Conservation (phyloP, 1,139 yeast species). For the Yamadazyma triangularis region DNA sequence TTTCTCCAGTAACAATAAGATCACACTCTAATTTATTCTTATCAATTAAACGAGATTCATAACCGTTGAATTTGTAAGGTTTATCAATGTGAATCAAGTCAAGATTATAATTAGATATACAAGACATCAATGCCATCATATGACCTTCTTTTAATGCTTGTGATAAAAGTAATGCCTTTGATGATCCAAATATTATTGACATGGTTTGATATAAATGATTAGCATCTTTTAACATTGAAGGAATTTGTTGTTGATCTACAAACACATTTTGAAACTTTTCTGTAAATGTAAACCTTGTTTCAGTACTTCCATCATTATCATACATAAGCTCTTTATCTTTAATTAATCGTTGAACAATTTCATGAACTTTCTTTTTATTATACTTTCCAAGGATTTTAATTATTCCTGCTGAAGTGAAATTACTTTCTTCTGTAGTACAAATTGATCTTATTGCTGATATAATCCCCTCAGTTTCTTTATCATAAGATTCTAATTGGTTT, state of each 20-base stretch:
- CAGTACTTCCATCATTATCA: slow-evolving; percentile 43
- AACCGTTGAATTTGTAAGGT: slow-evolving; percentile 46
- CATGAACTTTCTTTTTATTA: slow-evolving; percentile 41
- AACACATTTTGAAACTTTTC: slow-evolving; percentile 45
- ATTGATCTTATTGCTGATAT: slow-evolving; percentile 47
- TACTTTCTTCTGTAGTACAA: slow-evolving; percentile 50
- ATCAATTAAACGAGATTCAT: slow-evolving; percentile 60
- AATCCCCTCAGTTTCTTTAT: slow-evolving; percentile 10
- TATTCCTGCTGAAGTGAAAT: slow-evolving; percentile 43
- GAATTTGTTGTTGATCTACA: neutral
- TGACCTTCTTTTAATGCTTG: slow-evolving; percentile 56
- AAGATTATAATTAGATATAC: slow-evolving; percentile 35
- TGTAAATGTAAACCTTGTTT: slow-evolving; percentile 51
- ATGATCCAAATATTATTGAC: no score
- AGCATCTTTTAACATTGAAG: neutral
- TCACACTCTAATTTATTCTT: slow-evolving; percentile 62
- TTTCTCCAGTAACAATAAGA: slow-evolving; percentile 29
- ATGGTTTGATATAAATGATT: no score
- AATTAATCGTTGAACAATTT: slow-evolving; percentile 51
- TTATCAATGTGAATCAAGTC: slow-evolving; percentile 52
- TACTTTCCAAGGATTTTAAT: slow-evolving; percentile 33
- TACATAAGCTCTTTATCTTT: slow-evolving; percentile 50
- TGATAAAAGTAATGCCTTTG: slow-evolving; percentile 54
- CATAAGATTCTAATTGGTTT: slow-evolving; percentile 2
- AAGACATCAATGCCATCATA: slow-evolving; percentile 49